Evolutionary conservation across 345 rosid genomes (phyloP).

Genomic region (Rubroshorea leprosula): DNA sequence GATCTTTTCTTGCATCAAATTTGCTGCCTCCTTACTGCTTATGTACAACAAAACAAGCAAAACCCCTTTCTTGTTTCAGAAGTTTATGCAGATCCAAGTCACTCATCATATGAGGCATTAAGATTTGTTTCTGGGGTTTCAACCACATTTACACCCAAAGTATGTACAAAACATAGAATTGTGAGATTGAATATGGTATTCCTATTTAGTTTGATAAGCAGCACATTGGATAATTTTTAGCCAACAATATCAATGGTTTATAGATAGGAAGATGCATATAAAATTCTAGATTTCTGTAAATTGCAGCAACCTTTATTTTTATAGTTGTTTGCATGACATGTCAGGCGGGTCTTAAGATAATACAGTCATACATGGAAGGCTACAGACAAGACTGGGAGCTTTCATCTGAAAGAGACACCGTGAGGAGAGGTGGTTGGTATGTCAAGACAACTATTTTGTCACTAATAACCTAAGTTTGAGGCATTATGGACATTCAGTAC

Average conservation of each 20-base stretch:
- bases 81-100: slow-evolving; percentile 91
- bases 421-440: slow-evolving; percentile 86
- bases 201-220: too few species aligned
- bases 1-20: background rate
- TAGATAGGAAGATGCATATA: background rate
- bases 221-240: background rate
- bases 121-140: slow-evolving; percentile 70
- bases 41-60: background rate
- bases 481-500: background rate
- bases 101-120: slow-evolving; percentile 68
- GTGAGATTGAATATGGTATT: too few species aligned
- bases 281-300: background rate
- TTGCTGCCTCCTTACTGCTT: slow-evolving; percentile 15
- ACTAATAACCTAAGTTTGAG: background rate
- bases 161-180: slow-evolving; percentile 24
- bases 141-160: slow-evolving; percentile 82
- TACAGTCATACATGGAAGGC: slow-evolving; percentile 85
- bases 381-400: slow-evolving; percentile 96
- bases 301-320: background rate
- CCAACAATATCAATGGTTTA: background rate
- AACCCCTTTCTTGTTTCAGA: slow-evolving; percentile 38
- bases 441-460: slow-evolving; percentile 19
- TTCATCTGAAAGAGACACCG: slow-evolving; percentile 71
- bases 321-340: slow-evolving; percentile 4
- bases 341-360: slow-evolving; percentile 87